Evolutionary conservation across 176 grass and related monocot species (phyloP), one percentile per base, ranked within the genome.

Genomic region (Paspalum notatum): DNA sequence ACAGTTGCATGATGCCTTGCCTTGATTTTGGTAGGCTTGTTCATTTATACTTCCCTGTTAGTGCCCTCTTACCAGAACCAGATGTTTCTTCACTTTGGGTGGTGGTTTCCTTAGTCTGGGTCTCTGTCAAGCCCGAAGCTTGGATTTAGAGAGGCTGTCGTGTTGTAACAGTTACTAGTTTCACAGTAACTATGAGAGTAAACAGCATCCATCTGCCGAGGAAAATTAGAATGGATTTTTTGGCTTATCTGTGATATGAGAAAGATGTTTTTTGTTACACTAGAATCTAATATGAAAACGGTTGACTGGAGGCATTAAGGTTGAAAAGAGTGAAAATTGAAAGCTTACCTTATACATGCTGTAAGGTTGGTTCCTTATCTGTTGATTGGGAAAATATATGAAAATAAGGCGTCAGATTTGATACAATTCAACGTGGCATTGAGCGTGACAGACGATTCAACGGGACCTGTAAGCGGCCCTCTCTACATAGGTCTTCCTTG

Each of bases 21-120:
- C 62, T 79, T 80, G 53, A 80, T 84, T 69, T 85, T 64, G 25
- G 22, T 63, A 57, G 82, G 70, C 76, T 47, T 43, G 51, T 60
- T 76, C 22, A 40, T 75, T 68, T 80, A 52, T 40, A 75, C 58
- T 10, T 45, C 41, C 68, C 14, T 54, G 52, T 46, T 84, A 63
- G 44, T 63, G 25, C 67, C 42, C 50, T 73, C 59, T 9, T 12
- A 45, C 62, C 32, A 32, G 45, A 44, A 80, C 27, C 22, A 60
- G 60, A 78, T 61, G 17, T 13, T 66, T 24, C 45, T 82, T 80
- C 70, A 48, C 14, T 85, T 27, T 22, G 42, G 71, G 37, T 63
- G 5, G 37, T 76, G 32, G 71, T 25, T 72, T 82, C 72, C 8
- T 1, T 51, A 62, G 85, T 40, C 37, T 70, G 9, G 37, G 32